A percentile compares a stretch with the other conserved stretches of the same genome.
Conservation (phyloP, 208 protist species). For the Leishmania amazonensis region DNA sequence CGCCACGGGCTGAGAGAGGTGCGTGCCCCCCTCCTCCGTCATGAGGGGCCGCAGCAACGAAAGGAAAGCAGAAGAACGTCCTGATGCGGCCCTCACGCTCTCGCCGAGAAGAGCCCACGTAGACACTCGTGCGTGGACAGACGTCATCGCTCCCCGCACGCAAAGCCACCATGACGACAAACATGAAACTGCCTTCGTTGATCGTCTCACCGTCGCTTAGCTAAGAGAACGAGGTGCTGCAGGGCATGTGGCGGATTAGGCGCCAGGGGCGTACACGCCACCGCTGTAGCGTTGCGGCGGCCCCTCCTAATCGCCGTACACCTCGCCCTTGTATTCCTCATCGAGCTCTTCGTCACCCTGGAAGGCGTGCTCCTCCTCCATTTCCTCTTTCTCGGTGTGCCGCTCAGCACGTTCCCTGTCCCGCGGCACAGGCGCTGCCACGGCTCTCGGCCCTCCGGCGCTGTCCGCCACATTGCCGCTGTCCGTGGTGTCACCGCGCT, state of each 20-base stretch:
- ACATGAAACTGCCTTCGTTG: not conserved
- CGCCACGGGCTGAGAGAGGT: not conserved
- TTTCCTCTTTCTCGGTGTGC: not conserved
- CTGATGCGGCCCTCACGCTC: not conserved
- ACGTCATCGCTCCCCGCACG: not conserved
- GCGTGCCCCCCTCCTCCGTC: no score
- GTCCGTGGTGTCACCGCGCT: conserved; percentile 23
- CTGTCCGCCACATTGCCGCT: not conserved
- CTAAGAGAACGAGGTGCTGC: not conserved
- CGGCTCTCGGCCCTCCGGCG: not conserved
- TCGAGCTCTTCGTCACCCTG: conserved; percentile 15
- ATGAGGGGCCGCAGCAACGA: not conserved
- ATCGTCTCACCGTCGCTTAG: not conserved
- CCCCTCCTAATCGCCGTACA: conserved; percentile 30
- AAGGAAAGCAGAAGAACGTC: not conserved
- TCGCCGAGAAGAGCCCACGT: not conserved
- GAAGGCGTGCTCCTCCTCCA: conserved; percentile 4
- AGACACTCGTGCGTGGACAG: not conserved
- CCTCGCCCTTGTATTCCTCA: conserved; percentile 16
- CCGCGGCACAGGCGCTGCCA: not conserved
- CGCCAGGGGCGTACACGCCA: not conserved
- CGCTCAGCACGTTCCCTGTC: not conserved
- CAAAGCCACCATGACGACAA: not conserved
- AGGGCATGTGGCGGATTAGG: not conserved
- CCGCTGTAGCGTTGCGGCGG: conserved; percentile 2